Evolutionary conservation across 2,329 filamentous ascomycete species (phyloP).

Genomic region (Diaporthe sp.): DNA sequence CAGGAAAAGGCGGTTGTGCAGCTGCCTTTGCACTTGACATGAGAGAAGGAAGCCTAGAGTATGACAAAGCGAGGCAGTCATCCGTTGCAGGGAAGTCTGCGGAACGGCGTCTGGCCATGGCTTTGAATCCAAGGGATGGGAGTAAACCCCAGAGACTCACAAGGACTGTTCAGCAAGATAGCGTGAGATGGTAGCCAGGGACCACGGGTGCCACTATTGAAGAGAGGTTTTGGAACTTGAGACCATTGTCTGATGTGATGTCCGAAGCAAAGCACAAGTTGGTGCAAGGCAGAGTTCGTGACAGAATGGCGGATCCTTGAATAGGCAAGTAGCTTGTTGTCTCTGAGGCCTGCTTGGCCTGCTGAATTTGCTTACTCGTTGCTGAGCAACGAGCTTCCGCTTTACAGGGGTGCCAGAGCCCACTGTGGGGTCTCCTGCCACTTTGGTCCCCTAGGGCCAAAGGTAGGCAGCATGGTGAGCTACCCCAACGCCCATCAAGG

Average conservation of each 20-base stretch:
- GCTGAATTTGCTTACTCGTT: conserved; percentile 28
- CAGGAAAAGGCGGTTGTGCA: not conserved
- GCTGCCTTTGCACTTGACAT: not conserved
- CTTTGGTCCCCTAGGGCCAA: not conserved
- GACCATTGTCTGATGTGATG: conserved; percentile 8
- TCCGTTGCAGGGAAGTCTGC: not conserved
- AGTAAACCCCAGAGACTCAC: conserved; percentile 20
- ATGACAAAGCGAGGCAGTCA: not conserved
- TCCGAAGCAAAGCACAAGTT: conserved; percentile 14
- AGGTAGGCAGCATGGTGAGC: not conserved
- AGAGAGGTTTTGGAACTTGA: not conserved
- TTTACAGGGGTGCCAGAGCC: not conserved
- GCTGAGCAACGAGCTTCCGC: conserved; percentile 28
- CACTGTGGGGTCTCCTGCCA: not conserved
- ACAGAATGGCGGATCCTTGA: conserved; percentile 15
- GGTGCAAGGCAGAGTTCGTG: conserved; percentile 24
- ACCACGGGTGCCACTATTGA: not conserved
- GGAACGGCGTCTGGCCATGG: not conserved
- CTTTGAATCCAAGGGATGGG: not conserved
- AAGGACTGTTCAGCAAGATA: conserved; percentile 3
- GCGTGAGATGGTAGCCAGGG: conserved; percentile 27
- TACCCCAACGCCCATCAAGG: not conserved
- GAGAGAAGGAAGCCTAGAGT: not conserved
- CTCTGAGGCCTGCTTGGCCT: not conserved
- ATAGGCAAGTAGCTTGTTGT: conserved; percentile 31